phyloP scores from a whole-genome alignment of 139 green algal genomes.

The Chlorella ohadii region DNA sequence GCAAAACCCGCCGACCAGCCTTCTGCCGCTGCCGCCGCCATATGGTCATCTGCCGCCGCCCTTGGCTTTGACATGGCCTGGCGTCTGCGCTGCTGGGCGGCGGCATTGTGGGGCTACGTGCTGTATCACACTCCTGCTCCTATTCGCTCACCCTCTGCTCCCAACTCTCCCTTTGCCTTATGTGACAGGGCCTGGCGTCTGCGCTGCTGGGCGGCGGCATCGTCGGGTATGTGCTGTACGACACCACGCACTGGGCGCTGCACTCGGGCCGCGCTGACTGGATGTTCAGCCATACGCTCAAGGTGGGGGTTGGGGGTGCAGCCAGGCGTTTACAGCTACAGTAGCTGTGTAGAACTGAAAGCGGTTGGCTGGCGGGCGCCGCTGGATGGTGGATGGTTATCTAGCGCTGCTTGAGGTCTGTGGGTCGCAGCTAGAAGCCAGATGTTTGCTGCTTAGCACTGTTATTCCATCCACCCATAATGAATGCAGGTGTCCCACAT shows the following conservation, averaged over 20 bases:
- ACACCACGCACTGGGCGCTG: constrained; percentile 41
- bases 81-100: constrained; percentile 23
- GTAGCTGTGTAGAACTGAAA: too few relatives aligned
- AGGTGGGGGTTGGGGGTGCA: not conserved
- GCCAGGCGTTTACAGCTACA: too few relatives aligned
- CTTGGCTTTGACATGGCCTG: constrained; percentile 6
- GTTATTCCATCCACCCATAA: too few relatives aligned
- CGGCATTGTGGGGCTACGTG: constrained; percentile 30
- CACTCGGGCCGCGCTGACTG: constrained; percentile 19
- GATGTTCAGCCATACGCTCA: constrained; percentile 16
- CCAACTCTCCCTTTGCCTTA: too few relatives aligned
- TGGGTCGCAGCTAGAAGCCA: too few relatives aligned
- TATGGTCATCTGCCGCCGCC: too few relatives aligned
- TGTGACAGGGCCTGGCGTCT: constrained; percentile 8
- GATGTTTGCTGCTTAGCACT: too few relatives aligned
- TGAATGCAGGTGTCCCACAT: constrained; percentile 11
- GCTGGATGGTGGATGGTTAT: too few relatives aligned
- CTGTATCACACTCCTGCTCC: constrained; percentile 43
- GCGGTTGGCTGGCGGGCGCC: too few relatives aligned
- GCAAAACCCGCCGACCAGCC: too few relatives aligned
- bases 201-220: constrained; percentile 31
- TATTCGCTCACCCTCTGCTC: not conserved
- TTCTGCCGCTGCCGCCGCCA: too few relatives aligned
- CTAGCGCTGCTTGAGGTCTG: too few relatives aligned
- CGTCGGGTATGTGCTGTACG: constrained; percentile 31